phyloP scores from a whole-genome alignment of 2,329 filamentous ascomycete species.

The Pseudogymnoascus sp. region DNA sequence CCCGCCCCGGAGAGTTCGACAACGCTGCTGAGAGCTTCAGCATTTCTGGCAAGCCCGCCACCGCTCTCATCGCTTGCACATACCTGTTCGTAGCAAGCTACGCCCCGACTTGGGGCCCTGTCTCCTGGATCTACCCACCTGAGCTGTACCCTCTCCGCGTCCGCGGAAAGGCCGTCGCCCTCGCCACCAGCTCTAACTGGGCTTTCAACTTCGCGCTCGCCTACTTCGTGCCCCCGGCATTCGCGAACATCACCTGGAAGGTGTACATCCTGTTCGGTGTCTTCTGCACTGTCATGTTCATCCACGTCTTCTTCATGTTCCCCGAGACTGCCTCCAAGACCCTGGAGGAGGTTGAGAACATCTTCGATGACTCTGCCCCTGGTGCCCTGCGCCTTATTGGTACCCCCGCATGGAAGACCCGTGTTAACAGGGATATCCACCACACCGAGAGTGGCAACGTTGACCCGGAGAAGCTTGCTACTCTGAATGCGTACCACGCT shows the following conservation, averaged over 20 bases:
- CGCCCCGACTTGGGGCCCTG: slow-evolving; percentile 38
- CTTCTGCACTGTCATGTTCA: slow-evolving; percentile 43
- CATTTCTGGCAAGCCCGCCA: slow-evolving; percentile 42
- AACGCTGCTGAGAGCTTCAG: slow-evolving; percentile 39
- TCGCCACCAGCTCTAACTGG: slow-evolving; percentile 45
- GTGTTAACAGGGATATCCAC: slow-evolving; percentile 20
- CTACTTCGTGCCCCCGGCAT: slow-evolving; percentile 40
- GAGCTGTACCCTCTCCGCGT: slow-evolving; percentile 42
- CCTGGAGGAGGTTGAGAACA: slow-evolving; percentile 44
- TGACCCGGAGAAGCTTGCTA: slow-evolving; percentile 24
- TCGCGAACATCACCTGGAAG: slow-evolving; percentile 42
- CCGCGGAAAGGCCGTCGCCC: slow-evolving; percentile 46
- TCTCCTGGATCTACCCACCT: slow-evolving; percentile 40
- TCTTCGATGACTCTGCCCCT: slow-evolving; percentile 44
- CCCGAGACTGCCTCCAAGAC: slow-evolving; percentile 50
- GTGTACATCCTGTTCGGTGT: slow-evolving; percentile 45
- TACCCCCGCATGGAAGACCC: slow-evolving; percentile 20
- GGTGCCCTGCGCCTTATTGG: neutral
- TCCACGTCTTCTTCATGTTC: slow-evolving; percentile 47
- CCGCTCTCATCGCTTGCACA: slow-evolving; percentile 56
- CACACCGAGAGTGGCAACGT: slow-evolving; percentile 24
- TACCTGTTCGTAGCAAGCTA: slow-evolving; percentile 54
- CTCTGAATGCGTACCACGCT: slow-evolving; percentile 12
- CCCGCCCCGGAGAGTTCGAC: slow-evolving; percentile 30
- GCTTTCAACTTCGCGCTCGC: slow-evolving; percentile 43